Base-by-base conservation (phyloP, 495 filamentous ascomycete species). In the Penicillium canariense region DNA sequence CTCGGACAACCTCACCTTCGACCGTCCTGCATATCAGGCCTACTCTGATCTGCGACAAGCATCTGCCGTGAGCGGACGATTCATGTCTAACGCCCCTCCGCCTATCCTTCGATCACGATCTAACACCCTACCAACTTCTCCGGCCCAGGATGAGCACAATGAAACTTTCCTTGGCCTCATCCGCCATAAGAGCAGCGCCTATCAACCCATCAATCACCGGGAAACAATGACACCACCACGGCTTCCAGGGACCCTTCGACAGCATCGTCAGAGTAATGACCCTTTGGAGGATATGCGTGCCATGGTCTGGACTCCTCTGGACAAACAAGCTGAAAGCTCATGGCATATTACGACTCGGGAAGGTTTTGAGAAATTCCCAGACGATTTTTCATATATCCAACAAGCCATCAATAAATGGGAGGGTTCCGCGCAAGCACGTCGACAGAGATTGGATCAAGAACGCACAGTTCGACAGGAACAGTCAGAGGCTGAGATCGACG, bases 401-500 rank as follows among this genome's bases (percentile, higher is more conserved):
- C 63, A 73, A n/a, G 58, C 71, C 5, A 64, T 75, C 2, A 66
- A 69, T 34, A 55, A 61, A 0, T 84, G 78, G 78, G 81, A 84
- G 44, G 59, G 56, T 11, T 54, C 69, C 10, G 74, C 72, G 12
- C 69, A 73, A 48, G 56, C 61, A 38, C 69, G 70, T 23, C 78
- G 77, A 15, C 65, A 72, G 27, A 62, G 63, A 38, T 54, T 81
- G 36, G 79, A 84, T 2, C 63, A 68, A 39, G 77, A 78, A 32
- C 79, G 82, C 4, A 67, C 69, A 36, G 54, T 51, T 47, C 76
- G 83, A 31, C 81, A 83, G 61, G 76, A 81, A 39, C 74, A 82
- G 56, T 80, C 79, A 3, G 82, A 83, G 48, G 67, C 60, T 27
- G 71, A 75, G 38, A 81, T 81, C 23, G 80, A 85, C 56, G 68